These are phyloP conservation scores for Tuber umbilicatum DNA, from an alignment of 495 filamentous ascomycete species.

Conservation along the genomic window DNA sequence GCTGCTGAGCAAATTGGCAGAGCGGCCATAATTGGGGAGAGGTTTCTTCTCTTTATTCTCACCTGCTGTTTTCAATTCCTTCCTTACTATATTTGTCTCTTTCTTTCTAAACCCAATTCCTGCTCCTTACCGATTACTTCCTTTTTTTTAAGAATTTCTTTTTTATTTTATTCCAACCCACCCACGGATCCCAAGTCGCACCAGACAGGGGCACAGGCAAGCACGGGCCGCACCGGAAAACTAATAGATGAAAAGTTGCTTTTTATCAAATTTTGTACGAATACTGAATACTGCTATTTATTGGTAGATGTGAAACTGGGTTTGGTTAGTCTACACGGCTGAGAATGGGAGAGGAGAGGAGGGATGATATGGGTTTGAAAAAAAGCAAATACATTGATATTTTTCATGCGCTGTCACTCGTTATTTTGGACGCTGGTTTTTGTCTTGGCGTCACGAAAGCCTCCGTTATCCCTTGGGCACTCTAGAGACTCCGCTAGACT, in stretches of 20 bases:
- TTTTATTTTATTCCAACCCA: not conserved
- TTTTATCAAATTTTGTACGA: not conserved
- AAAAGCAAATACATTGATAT: not conserved
- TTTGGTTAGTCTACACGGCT: not conserved
- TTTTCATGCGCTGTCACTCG: not conserved
- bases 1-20: not conserved
- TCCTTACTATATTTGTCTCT: not conserved
- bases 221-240: not conserved
- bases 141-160: not conserved
- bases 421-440: not conserved
- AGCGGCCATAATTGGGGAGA: not conserved
- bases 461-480: not conserved
- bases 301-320: not conserved
- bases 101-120: not conserved
- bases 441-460: not conserved
- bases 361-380: not conserved
- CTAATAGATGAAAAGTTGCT: not conserved
- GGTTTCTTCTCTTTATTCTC: not conserved
- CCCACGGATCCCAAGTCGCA: not conserved
- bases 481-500: not conserved
- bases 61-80: not conserved
- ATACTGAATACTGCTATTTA: not conserved
- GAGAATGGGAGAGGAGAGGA: not conserved
- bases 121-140: not conserved
- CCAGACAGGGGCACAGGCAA: not conserved